Conservation (phyloP, 345 rosid genomes). For the Arabidopsis suecica region DNA sequence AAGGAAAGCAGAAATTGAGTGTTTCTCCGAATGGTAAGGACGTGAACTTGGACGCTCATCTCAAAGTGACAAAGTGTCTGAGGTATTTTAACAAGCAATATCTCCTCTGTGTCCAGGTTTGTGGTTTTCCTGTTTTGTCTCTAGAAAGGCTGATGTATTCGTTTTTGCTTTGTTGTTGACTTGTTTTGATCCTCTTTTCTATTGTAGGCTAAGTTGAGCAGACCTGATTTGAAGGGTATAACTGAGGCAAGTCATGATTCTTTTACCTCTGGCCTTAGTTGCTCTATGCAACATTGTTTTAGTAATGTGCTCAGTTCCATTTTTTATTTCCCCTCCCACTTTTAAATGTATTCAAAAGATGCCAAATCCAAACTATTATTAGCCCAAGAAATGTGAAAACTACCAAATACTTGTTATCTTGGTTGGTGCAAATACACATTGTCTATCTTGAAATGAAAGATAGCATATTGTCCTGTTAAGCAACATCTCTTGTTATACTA, state of each 20-base stretch:
- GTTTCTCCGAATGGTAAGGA: not conserved
- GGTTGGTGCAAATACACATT: not conserved
- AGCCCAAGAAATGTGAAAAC: not conserved
- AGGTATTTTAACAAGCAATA: slow-evolving; percentile 84
- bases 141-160: not conserved
- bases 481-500: not conserved
- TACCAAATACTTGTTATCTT: not conserved
- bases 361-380: not conserved
- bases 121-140: not conserved
- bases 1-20: slow-evolving; percentile 15
- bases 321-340: not conserved
- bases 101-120: slow-evolving; percentile 83
- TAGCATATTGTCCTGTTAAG: not conserved
- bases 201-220: slow-evolving; percentile 48
- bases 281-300: not conserved
- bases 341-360: not conserved
- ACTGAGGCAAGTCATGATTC: slow-evolving; percentile 64
- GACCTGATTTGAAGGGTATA: slow-evolving; percentile 86
- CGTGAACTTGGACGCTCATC: slow-evolving; percentile 56
- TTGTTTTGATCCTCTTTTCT: not conserved
- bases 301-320: not conserved
- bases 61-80: slow-evolving; percentile 66
- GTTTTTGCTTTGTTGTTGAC: slow-evolving; percentile 19
- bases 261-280: not conserved
- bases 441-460: not conserved